Base-by-base conservation (phyloP, 2,329 filamentous ascomycete genomes). In the Aspergillus sp. region DNA sequence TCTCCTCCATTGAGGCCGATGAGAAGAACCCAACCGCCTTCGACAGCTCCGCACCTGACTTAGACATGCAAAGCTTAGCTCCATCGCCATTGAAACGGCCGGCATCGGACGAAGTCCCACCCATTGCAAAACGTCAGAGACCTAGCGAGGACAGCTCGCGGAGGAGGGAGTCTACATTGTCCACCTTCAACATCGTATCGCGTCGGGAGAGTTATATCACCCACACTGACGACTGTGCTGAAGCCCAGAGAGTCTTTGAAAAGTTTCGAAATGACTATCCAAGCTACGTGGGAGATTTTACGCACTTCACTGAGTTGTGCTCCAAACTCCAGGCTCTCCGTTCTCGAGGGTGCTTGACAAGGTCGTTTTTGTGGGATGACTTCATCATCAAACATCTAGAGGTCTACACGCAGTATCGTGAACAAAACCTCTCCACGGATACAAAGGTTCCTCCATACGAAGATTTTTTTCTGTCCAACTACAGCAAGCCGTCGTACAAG, bases 291-390 rank as follows among this genome's bases (percentile, higher is more conserved):
- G 75, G 75, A 13, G 63, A 70, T 49, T 64, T 71, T 19, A 53
- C 56, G 5, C 67, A 75, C 57, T 78, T 78, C 47, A 58, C 56
- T 17, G 59, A 63, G n/a, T 57, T 76, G 20, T 76, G 73, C 50
- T 58, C 56, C 16, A 71, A 66, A 45, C 58, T 77, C 34, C 64
- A 69, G 20, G 55, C 55, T 13, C 56, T 76, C 34, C 57, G 68
- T n/a, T 54, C 54, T 17, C 49, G 57, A 16, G 71, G 67, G 4
- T 48, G 62, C 23, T 53, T 73, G 32, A 58, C 66, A 34, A 64
- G 67, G 47, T 73, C 69, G 11, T 71, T 67, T 20, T 50, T 78
- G 13, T 77, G 75, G 71, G 76, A 78, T 59, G 76, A 78, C 56
- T 78, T 76, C 52, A 60, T 78, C 47, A 75, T 73, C 48, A 67